Base-by-base conservation (phyloP, 2,329 filamentous ascomycete species). In the Colletotrichum salicis region DNA sequence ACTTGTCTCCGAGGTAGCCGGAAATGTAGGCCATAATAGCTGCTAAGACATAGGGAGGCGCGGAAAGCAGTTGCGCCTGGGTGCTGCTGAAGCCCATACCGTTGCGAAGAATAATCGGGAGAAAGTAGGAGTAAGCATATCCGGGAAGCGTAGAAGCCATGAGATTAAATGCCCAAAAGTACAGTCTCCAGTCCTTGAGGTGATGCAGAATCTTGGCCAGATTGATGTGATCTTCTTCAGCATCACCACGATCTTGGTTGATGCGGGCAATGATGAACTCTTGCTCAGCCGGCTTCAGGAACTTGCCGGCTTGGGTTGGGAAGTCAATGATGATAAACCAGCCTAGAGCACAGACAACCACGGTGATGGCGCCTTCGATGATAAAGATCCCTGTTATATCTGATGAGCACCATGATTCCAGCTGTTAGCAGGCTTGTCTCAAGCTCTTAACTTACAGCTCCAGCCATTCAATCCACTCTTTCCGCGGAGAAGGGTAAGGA, bases 131-230 rank as follows among this genome's bases (percentile, higher is more conserved):
- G 41, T 45, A 45, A 1, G 79, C 77, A 67, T 82, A 82, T 6
- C 76, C 76, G 0, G 79, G 77, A 58, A 76, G 74, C 35, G 75
- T 80, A 64, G 76, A 78, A 51, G 76, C 77, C 77, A 80, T 73
- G 73, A 79, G 75, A 67, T 77, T 79, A 71, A 79, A 80, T 19
- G 77, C 79, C 77, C 77, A 80, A 67, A 80, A 75, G 73, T 81
- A 78, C 2, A 81, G 63, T 64, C 80, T 79, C 79, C 80, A 81
- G 71, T 82, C 80, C 37, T 75, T 76, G 33, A 81, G 74, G 65
- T 79, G 77, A 3, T 74, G 51, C 13, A 81, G 15, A 15, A 79
- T 76, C 19, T 75, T 75, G 8, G 67, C 63, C 1, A 66, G n/a
- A 1, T 78, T 78, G 11, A 81, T 61, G 7, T 55, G 51, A 37